These are phyloP conservation scores for Astrothelium macrocarpum DNA, from an alignment of 495 filamentous ascomycete genomes.

Conservation along the genomic window DNA sequence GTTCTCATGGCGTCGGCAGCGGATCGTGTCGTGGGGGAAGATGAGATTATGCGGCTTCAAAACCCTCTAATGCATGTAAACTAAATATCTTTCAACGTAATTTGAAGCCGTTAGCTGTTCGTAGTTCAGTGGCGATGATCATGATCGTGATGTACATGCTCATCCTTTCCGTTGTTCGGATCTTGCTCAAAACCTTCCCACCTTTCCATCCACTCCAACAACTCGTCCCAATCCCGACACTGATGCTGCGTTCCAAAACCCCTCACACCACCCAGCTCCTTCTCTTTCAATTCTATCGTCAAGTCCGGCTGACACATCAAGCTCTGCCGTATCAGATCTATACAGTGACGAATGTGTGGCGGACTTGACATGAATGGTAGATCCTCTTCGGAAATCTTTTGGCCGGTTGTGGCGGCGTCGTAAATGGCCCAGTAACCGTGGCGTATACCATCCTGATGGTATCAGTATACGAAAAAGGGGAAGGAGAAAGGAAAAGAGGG, in stretches of 20 bases:
- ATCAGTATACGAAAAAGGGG: neutral
- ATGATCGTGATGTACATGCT: neutral
- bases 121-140: neutral
- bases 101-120: neutral
- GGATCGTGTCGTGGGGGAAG: neutral
- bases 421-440: slow-evolving; percentile 12
- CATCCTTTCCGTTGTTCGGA: neutral
- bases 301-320: slow-evolving; percentile 15
- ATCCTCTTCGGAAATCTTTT: neutral
- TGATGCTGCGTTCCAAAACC: slow-evolving; percentile 14
- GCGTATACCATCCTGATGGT: slow-evolving; percentile 10
- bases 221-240: slow-evolving; percentile 10
- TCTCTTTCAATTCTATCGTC: slow-evolving; percentile 8
- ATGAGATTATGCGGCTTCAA: neutral
- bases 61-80: neutral
- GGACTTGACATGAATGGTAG: neutral
- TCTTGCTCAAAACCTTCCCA: slow-evolving; percentile 1
- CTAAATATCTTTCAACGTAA: neutral
- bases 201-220: slow-evolving; percentile 6
- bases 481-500: neutral
- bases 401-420: slow-evolving; percentile 7
- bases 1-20: neutral
- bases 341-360: slow-evolving; percentile 7
- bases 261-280: slow-evolving; percentile 7
- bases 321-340: slow-evolving; percentile 10